These are phyloP conservation scores for Priceomyces fermenticarens DNA, from an alignment of 805 yeast species.

Conservation along the genomic window DNA sequence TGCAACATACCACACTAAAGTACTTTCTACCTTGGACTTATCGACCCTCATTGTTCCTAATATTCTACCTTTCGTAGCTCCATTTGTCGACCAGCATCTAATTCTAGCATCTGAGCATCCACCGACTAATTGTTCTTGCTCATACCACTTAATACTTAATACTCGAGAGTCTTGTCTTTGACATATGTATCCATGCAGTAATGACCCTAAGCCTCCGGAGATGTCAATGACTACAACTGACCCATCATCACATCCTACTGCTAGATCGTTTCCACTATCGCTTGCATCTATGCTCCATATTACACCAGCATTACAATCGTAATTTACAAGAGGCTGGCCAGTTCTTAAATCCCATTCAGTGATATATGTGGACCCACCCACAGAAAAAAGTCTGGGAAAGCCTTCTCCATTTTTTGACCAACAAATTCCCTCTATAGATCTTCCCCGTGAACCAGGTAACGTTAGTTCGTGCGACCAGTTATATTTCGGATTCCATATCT, in stretches of 20 bases:
- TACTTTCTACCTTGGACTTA: slow-evolving; percentile 77
- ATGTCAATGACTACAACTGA: slow-evolving; percentile 79
- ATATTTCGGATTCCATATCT: slow-evolving; percentile 86
- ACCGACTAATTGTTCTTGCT: slow-evolving; percentile 65
- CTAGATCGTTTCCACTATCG: slow-evolving; percentile 57
- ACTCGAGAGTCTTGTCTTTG: slow-evolving; percentile 85
- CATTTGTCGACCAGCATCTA: slow-evolving; percentile 67
- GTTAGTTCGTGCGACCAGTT: slow-evolving; percentile 76
- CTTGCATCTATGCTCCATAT: slow-evolving; percentile 85
- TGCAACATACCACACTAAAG: slow-evolving; percentile 85
- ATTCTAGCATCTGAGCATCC: slow-evolving; percentile 96
- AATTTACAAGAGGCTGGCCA: slow-evolving; percentile 68
- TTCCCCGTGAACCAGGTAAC: slow-evolving; percentile 74
- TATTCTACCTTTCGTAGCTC: slow-evolving; percentile 60
- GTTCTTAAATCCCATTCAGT: slow-evolving; percentile 89
- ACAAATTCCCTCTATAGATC: slow-evolving; percentile 84
- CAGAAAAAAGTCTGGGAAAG: slow-evolving; percentile 73
- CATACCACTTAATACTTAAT: slow-evolving; percentile 73
- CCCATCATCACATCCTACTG: slow-evolving; percentile 96
- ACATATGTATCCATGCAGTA: slow-evolving; percentile 72
- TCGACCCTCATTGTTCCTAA: slow-evolving; percentile 88
- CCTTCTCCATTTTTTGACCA: slow-evolving; percentile 62
- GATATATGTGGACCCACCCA: slow-evolving; percentile 87
- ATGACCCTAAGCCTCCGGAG: slow-evolving; percentile 79
- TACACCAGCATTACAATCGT: slow-evolving; percentile 89